A percentile compares a stretch with the other conserved stretches of the same genome.
Conservation (phyloP, 2,329 filamentous ascomycete genomes). For the Decorospora gaudefroyi region DNA sequence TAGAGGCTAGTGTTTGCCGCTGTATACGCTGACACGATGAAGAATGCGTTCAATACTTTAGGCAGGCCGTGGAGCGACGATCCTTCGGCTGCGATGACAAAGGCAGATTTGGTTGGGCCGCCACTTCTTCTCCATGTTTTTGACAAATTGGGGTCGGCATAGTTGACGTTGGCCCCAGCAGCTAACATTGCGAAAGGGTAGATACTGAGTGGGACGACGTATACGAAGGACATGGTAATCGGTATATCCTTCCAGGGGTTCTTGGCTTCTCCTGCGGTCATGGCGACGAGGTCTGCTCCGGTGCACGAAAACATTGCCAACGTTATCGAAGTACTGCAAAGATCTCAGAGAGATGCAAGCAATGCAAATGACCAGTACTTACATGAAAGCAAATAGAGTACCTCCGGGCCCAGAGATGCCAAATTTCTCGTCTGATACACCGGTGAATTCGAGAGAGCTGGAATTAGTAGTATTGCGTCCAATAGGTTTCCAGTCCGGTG, state of each 20-base stretch:
- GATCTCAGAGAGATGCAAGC: too few relatives aligned
- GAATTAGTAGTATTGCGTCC: constrained; percentile 21
- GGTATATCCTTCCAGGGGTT: constrained; percentile 39
- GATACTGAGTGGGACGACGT: constrained; percentile 32
- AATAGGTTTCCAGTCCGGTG: constrained; percentile 31
- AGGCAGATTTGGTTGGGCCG: constrained; percentile 22
- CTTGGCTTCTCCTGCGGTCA: constrained; percentile 41
- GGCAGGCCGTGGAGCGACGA: constrained; percentile 30
- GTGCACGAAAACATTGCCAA: constrained; percentile 42
- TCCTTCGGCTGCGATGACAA: constrained; percentile 33
- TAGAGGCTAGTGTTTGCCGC: constrained; percentile 41
- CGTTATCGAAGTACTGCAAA: constrained; percentile 32
- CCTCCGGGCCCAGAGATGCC: constrained; percentile 33
- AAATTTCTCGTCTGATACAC: constrained; percentile 21
- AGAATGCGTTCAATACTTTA: constrained; percentile 33
- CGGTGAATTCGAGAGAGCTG: constrained; percentile 6
- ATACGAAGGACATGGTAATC: constrained; percentile 39
- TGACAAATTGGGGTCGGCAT: constrained; percentile 28
- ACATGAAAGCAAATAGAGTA: constrained; percentile 38
- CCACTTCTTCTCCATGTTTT: constrained; percentile 25
- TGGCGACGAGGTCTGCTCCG: constrained; percentile 38
- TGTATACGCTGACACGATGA: constrained; percentile 41
- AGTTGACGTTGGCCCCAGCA: constrained; percentile 39
- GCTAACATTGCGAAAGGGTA: constrained; percentile 38
- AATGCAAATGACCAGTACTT: constrained; percentile 9